phyloP scores from a whole-genome alignment of 2,329 filamentous ascomycete genomes.

The Claviceps maximensis region DNA sequence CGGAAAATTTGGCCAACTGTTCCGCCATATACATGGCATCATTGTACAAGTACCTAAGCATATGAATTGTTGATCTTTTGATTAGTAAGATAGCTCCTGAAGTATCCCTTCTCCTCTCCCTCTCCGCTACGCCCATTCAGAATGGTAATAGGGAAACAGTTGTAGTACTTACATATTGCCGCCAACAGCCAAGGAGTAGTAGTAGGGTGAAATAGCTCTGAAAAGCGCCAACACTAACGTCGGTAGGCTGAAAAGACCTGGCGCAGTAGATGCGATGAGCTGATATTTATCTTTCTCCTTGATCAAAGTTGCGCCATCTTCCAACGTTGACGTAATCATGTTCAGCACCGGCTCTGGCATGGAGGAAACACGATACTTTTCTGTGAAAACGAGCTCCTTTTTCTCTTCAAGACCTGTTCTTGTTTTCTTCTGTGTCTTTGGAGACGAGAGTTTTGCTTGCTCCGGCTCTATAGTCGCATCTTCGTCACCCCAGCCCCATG shows the following conservation, averaged over 20 bases:
- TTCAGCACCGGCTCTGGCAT: constrained; percentile 69
- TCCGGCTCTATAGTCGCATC: constrained; percentile 26
- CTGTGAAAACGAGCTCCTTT: constrained; percentile 63
- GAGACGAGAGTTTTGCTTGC: constrained; percentile 5
- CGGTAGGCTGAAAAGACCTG: constrained; percentile 58
- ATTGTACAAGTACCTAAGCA: constrained; percentile 49
- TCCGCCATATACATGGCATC: constrained; percentile 52
- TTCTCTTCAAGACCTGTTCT: constrained; percentile 20
- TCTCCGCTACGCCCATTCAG: no score
- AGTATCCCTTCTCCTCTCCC: no score
- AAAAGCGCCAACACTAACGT: constrained; percentile 67
- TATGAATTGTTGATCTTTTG: neutral
- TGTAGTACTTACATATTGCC: constrained; percentile 46
- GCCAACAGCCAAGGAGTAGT: constrained; percentile 49
- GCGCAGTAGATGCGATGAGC: constrained; percentile 53
- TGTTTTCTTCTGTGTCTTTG: constrained; percentile 9
- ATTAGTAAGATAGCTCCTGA: neutral
- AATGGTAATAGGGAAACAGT: neutral
- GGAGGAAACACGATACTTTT: constrained; percentile 79
- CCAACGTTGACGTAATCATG: constrained; percentile 45
- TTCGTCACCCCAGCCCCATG: constrained; percentile 78
- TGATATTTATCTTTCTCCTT: constrained; percentile 35
- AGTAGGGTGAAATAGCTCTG: constrained; percentile 60
- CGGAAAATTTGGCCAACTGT: constrained; percentile 34
- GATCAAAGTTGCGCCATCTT: constrained; percentile 49